phyloP scores from a whole-genome alignment of 192 early-diverging fungal species.

The Podila verticillata region DNA sequence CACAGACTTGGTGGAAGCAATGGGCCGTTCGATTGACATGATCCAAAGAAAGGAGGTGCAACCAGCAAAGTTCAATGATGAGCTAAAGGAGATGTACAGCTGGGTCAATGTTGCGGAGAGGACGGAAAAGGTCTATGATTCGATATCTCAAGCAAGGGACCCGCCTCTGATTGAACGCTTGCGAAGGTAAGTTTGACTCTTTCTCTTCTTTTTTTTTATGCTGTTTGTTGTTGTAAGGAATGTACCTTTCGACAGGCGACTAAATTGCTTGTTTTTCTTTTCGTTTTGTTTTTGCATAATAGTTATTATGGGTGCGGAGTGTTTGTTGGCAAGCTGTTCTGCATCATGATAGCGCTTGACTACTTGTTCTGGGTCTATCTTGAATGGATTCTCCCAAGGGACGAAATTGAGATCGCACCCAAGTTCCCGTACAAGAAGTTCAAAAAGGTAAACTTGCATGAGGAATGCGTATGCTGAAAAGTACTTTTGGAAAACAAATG shows the following conservation, averaged over 20 bases:
- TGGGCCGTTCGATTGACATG: slow-evolving; percentile 76
- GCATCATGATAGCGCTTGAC: slow-evolving; percentile 89
- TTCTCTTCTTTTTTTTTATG: not conserved
- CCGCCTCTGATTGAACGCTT: slow-evolving; percentile 84
- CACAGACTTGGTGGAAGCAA: slow-evolving; percentile 72
- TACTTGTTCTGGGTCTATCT: slow-evolving; percentile 84
- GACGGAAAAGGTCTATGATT: slow-evolving; percentile 89
- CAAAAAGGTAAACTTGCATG: slow-evolving; percentile 42
- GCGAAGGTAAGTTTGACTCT: slow-evolving; percentile 43
- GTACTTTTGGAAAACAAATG: too few species aligned
- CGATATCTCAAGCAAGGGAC: slow-evolving; percentile 71
- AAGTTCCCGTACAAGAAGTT: slow-evolving; percentile 72
- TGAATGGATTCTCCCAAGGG: slow-evolving; percentile 81
- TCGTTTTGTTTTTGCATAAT: not conserved
- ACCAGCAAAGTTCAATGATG: slow-evolving; percentile 77
- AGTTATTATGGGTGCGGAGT: slow-evolving; percentile 89
- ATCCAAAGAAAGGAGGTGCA: slow-evolving; percentile 72
- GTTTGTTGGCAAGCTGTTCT: slow-evolving; percentile 90
- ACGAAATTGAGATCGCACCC: slow-evolving; percentile 77
- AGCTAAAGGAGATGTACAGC: slow-evolving; percentile 94
- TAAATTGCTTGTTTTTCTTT: not conserved
- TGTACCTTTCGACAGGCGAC: not conserved
- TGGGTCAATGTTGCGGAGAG: slow-evolving; percentile 96
- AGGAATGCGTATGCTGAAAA: not conserved
- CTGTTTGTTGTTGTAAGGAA: not conserved